Conservation (phyloP, 148 eudicot species). For the Chenopodium formosanum region DNA sequence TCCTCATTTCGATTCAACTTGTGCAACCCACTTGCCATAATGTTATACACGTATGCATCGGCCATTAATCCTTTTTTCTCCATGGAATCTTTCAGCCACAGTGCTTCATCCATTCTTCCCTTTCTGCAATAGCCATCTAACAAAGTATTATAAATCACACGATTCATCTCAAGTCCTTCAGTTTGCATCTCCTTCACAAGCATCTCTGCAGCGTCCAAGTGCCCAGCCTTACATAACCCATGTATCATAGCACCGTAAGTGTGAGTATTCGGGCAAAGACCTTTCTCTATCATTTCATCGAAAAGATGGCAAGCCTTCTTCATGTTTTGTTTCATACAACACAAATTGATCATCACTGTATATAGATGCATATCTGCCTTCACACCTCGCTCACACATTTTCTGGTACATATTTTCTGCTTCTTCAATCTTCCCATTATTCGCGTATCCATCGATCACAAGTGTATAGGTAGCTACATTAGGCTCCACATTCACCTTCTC, state of each 20-base stretch:
- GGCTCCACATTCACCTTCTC: conserved; percentile 47
- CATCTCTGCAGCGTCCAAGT: conserved; percentile 64
- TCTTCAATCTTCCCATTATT: conserved; percentile 48
- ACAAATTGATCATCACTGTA: conserved; percentile 55
- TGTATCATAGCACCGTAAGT: conserved; percentile 70
- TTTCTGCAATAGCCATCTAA: conserved; percentile 70
- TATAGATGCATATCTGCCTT: conserved; percentile 55
- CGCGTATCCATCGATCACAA: conserved; percentile 50
- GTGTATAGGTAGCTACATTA: conserved; percentile 67
- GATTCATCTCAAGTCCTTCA: conserved; percentile 61
- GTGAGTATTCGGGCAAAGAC: conserved; percentile 57
- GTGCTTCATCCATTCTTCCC: conserved; percentile 71
- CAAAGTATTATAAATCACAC: conserved; percentile 61
- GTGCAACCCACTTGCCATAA: conserved; percentile 62
- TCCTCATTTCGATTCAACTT: conserved; percentile 63
- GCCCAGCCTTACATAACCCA: conserved; percentile 75
- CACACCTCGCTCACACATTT: conserved; percentile 51
- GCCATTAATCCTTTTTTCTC: conserved; percentile 62
- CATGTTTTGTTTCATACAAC: conserved; percentile 48
- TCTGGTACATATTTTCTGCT: conserved; percentile 55
- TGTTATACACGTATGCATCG: conserved; percentile 56
- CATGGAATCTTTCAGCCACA: conserved; percentile 52
- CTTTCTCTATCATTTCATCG: conserved; percentile 68
- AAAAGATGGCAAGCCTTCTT: conserved; percentile 64
- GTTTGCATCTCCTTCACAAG: conserved; percentile 75